Evolutionary conservation across 331 rosid genomes (phyloP), one percentile per base, ranked within the genome.

Genomic region (Cydonia oblonga): DNA sequence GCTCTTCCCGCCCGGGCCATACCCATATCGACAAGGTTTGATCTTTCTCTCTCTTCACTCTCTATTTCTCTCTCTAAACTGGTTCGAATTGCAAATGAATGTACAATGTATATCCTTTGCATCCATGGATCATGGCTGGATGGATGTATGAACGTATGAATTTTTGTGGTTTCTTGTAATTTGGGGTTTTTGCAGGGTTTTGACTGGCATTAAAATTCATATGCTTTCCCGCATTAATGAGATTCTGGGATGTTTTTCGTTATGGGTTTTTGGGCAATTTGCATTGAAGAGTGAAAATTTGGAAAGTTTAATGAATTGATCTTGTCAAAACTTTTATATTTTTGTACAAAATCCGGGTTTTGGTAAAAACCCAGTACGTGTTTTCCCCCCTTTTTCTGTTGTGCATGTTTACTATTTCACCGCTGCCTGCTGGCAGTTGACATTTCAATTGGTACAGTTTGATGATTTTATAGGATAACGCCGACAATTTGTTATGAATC

Each of bases 21-120:
- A 32, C 84, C 9, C 54, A 49, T 6, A 49, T 6, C 7, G 92
- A 90, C 72, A 84, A 9, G 86, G 92, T 87, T 3, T 30, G 22
- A 49, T 15, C 42, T 35, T 35, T 35, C 42, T 9, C 1, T 35
- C 42, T 3, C 42, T 35, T 35, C 40, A 2, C 12, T 35, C 40
- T 35, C 40, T 61, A 11, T 38, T n/a, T 9, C 5, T n/a, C 11
- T 66, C 1, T 33, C 19, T 59, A 9, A 9, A 9, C 4, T 35
- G 1, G 42, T 40, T 14, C 10, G 28, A 16, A 62, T 24, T 71
- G 75, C 4, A 56, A 24, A 15, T 70, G 74, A 19, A 59, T 2
- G 28, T 20, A 22, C 61, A 56, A 22, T 56, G 61, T 56, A 22
- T 16, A 49, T 49, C 54, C 28, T 69, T 70, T 70, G 51, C 74